Evolutionary conservation across 1,284 basidiomycete genomes (phyloP), one percentile per base, ranked within the genome.

Genomic region (Leccinum pachyderme): DNA sequence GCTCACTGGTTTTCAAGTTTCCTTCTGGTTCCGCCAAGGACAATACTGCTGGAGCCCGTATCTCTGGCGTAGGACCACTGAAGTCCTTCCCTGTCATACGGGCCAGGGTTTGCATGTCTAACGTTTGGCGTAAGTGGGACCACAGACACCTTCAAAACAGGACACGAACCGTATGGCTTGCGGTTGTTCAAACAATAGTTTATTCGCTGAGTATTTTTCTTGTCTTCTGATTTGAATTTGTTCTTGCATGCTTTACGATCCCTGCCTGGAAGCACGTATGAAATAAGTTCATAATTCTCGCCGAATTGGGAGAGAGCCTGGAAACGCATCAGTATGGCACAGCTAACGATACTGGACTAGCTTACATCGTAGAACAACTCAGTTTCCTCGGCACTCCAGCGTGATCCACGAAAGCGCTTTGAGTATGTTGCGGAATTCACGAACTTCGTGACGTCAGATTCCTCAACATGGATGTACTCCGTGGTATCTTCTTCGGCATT

Each of bases 261-360:
- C n/a, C 93, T 85, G 15, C 87, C 87, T 28, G 92, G 91, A 33
- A 95, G 80, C 9, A 94, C 79, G 58, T 87, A 86, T 2, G 93
- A 89, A 54, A 95, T 93, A 55, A 95, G 82, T 68, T 95, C 93
- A 65, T 95, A 95, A 62, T 95, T 94, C 67, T 93, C 91, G 33
- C 93, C 93, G 66, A 93, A 95, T 67, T 93, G 91, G 4, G 85
- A 80, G 32, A 95, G 73, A 11, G 91, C 91, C 90, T 94, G 61
- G 12, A 37, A 47, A 53, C 27, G 25, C n/a, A 51, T 56, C 48
- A 49, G 49, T 53, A 49, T 22, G 51, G 39, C 28, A 27, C 43
- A 55, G 7, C 45, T 52, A 41, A 35, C 39, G 50, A 41, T 35
- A 49, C 15, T 39, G 18, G 33, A 49, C 49, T 25, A 6, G 71